Evolutionary conservation across 805 yeast species (phyloP), one percentile per base, ranked within the genome.

Genomic region (Lachancea quebecensis): DNA sequence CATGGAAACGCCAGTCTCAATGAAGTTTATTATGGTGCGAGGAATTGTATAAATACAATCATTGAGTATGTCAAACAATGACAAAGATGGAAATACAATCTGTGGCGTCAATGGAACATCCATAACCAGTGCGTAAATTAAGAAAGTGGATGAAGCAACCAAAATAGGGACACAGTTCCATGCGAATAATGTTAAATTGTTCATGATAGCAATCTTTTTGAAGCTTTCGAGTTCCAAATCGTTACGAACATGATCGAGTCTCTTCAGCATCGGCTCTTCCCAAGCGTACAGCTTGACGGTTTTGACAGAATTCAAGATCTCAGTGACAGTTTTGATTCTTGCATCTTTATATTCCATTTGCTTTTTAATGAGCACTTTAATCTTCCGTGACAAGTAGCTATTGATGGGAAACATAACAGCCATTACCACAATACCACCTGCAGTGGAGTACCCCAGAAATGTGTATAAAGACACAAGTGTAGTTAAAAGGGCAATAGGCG

Each of bases 231-330:
- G 62, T 57, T 82, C 88, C 49, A 74, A 64, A 44, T 74, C 72
- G 52, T 82, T 79, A 67, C 89, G 73, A 27, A 77, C 70, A 46
- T 71, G 73, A 10, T 67, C 54, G 10, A 82, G 60, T 49, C 73
- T 75, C 16, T 68, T 65, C 32, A 78, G 54, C 79, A 81, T 78
- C 21, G 87, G 82, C 30, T 66, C 64, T 57, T 82, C 90, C 84
- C 86, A 82, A 0, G 85, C 78, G 54, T 81, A 82, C 25, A 82
- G 63, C 54, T 82, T 82, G 52, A 82, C 77, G 43, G 81, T 73
- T 55, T 81, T 82, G 41, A 82, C 78, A 28, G 81, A 72, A 33
- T 71, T 69, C 41, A 82, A 59, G 10, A 82, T 68, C 53, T 82
- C 90, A 14, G 76, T 70, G n/a, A 79, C 76, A 16, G 74, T 64